Evolutionary conservation across 2,329 filamentous ascomycete genomes (phyloP), one percentile per base, ranked within the genome.

Genomic region (Pestalotiopsis sp.): DNA sequence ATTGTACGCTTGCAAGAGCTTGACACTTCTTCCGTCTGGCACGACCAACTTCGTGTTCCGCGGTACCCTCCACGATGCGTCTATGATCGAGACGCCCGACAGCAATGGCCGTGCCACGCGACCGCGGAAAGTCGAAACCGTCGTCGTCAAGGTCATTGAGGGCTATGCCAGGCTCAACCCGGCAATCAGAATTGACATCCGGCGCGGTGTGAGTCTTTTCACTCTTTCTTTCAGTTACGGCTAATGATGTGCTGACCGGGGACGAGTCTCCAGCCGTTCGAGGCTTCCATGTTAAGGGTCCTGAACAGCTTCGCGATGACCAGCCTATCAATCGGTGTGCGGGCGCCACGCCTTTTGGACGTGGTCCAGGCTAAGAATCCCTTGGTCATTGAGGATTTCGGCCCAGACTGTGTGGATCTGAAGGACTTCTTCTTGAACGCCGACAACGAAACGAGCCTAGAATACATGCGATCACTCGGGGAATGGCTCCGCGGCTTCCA

Each of bases 41-140:
- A 81, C 77, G 2, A 76, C 77, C 66, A 82, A 82, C 69, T 81
- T 81, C 66, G 77, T 83, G 35, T 83, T 77, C 66, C 79, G 80
- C 10, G 81, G 80, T n/a, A 70, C 63, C 14, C 75, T 81, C 2
- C 14, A 56, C 13, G 17, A 72, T 52, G 14, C 6, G 20, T 17
- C 11, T 20, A 4, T n/a, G 3, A 13, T 17, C 22, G 11, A 26
- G 6, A 7, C 20, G 17, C 17, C 3, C 3, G 56, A 58, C 24
- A 11, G 17, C 1, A 30, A 35, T 6, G 30, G 30, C 7, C 30
- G 30, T 35, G 11, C 14, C n/a, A 38, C 59, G 10, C 9, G 13
- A 14, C 9, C 56, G 4, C 56, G 20, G 22, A 26, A 58, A 10
- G 40, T 40, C 13, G 52, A 63, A 4, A 71, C 70, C 17, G 67